Evolutionary conservation across 352 stramenopile species (phyloP), one percentile per base, ranked within the genome.

Genomic region (Globisporangium yorkense): DNA sequence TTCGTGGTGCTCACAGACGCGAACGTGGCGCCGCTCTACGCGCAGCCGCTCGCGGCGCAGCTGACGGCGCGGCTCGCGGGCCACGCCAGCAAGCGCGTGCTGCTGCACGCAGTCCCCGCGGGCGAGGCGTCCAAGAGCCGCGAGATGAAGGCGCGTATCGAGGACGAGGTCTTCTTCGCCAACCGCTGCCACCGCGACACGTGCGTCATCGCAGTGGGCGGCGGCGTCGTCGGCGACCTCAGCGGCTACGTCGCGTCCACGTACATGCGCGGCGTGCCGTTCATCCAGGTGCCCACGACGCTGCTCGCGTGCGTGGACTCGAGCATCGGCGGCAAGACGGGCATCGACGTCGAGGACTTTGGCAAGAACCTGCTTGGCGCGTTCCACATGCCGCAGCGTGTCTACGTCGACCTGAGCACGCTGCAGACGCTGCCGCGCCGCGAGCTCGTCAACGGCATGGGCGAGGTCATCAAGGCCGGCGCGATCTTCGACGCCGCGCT

Each of bases 231-330:
- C 63, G 96, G 96, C 20, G 97, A 99, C 71, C 88, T 99, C 71
- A 94, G 96, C 13, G 97, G 97, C 18, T 99, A 99, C 76, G 92
- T 98, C n/a, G 92, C 94, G 3, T 76, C 96, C 44, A 98, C 97
- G 46, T 99, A 98, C 80, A 97, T 98, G 81, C 88, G 97, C 51
- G 97, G 77, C 54, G 77, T 92, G 45, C 77, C 77, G 8, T 91
- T 92, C 56, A 66, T 93, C 39, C 84, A 98, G 69, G 85, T 99
- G 33, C 97, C 97, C 12, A 99, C 97, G 21, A 98, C 96, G 18
- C 82, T 99, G 51, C 90, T 99, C 75, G 97, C 97, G n/a, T 99
- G 98, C 72, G 96, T 99, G 40, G 97, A 99, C 84, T 97, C 89
- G 56, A 97, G 88, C 63, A 97, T 99, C 46, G 97, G 97, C 51